Conservation (phyloP, 2,329 filamentous ascomycete genomes). For the Peltaster fructicola region DNA sequence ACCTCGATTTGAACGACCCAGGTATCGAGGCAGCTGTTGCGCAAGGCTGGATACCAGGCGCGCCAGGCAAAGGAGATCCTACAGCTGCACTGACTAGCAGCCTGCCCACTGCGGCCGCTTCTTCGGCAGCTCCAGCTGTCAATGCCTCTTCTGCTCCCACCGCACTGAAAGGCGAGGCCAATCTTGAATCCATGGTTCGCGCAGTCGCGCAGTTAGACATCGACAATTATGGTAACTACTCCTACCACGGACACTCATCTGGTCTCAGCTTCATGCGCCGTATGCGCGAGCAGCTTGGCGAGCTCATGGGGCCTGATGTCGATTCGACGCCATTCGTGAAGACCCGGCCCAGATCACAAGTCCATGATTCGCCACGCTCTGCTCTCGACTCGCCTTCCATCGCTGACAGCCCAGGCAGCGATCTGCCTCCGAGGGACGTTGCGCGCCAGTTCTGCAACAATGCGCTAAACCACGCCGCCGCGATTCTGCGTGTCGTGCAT, state of each 20-base stretch:
- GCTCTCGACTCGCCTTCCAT: constrained; percentile 40
- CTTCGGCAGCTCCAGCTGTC: constrained; percentile 20
- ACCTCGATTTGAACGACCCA: constrained; percentile 71
- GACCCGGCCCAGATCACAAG: constrained; percentile 35
- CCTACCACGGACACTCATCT: constrained; percentile 88
- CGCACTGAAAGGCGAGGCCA: constrained; percentile 35
- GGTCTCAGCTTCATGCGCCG: constrained; percentile 74
- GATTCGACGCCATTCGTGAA: constrained; percentile 39
- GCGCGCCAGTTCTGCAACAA: constrained; percentile 40
- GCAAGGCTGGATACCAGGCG: constrained; percentile 22
- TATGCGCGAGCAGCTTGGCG: constrained; percentile 74
- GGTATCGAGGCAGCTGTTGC: constrained; percentile 55
- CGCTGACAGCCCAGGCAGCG: constrained; percentile 27
- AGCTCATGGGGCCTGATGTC: constrained; percentile 49
- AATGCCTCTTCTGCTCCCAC: no score
- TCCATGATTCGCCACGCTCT: constrained; percentile 47
- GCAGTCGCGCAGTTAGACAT: constrained; percentile 80
- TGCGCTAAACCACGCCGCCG: constrained; percentile 44
- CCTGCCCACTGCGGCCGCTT: constrained; percentile 1
- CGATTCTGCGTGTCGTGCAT: constrained; percentile 57
- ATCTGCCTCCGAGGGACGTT: constrained; percentile 49
- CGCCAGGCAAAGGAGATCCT: constrained; percentile 15
- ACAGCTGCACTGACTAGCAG: constrained; percentile 5
- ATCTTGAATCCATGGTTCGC: constrained; percentile 87
- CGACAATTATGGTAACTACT: constrained; percentile 80